phyloP scores from a whole-genome alignment of 2,329 filamentous ascomycete genomes.

The Fusarium xylarioides region DNA sequence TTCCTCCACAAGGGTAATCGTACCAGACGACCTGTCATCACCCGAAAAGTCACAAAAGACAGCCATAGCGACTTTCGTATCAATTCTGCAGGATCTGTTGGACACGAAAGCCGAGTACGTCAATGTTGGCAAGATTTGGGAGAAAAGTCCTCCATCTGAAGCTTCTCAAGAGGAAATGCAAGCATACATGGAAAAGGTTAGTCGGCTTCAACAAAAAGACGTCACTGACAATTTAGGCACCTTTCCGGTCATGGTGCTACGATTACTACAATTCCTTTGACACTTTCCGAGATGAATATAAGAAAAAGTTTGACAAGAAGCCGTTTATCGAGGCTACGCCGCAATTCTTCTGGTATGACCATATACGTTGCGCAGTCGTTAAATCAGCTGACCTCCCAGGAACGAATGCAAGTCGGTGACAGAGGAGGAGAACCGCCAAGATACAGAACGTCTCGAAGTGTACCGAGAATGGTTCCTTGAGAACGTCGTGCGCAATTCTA shows the following conservation, averaged over 20 bases:
- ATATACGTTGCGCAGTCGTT: neutral
- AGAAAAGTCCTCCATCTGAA: slow-evolving; percentile 5
- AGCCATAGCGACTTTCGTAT: slow-evolving; percentile 37
- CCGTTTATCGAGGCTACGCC: slow-evolving; percentile 45
- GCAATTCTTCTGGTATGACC: slow-evolving; percentile 43
- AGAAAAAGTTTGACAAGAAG: slow-evolving; percentile 31
- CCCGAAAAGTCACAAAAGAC: slow-evolving; percentile 8
- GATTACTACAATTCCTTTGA: slow-evolving; percentile 47
- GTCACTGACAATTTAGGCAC: slow-evolving; percentile 38
- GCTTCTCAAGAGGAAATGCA: slow-evolving; percentile 26
- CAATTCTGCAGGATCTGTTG: slow-evolving; percentile 35
- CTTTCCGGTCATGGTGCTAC: slow-evolving; percentile 46
- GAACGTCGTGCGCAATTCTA: slow-evolving; percentile 36
- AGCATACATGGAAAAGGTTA: slow-evolving; percentile 44
- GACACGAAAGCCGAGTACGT: slow-evolving; percentile 10
- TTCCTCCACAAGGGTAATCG: slow-evolving; percentile 35
- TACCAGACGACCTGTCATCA: slow-evolving; percentile 37
- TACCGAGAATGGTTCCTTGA: slow-evolving; percentile 48
- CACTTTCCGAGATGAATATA: slow-evolving; percentile 42
- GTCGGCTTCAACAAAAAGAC: neutral
- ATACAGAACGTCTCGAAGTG: slow-evolving; percentile 38
- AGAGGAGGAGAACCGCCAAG: neutral
- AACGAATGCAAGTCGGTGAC: slow-evolving; percentile 28
- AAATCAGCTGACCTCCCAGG: slow-evolving; percentile 18
- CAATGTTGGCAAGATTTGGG: slow-evolving; percentile 35